These are phyloP conservation scores for Xerocomus amazonicus DNA, from an alignment of 1,284 basidiomycete genomes.

Conservation along the genomic window DNA sequence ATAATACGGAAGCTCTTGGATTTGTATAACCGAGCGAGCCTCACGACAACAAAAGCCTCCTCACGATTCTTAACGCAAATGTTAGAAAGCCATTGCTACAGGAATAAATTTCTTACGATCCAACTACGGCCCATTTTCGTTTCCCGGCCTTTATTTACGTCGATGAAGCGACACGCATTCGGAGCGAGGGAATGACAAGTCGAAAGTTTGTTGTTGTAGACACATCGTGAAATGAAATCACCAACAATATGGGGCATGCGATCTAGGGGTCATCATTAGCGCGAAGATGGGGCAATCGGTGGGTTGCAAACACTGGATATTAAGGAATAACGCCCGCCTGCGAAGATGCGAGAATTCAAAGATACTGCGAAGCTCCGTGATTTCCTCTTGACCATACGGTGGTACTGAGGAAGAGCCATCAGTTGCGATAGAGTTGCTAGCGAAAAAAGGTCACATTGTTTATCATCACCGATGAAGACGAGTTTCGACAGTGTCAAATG, in stretches of 20 bases:
- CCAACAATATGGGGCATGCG: slow-evolving; percentile 50
- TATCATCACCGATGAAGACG: slow-evolving; percentile 73
- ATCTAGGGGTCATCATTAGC: slow-evolving; percentile 33
- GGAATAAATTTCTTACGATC: slow-evolving; percentile 17
- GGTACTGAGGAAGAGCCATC: slow-evolving; percentile 37
- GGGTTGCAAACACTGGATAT: slow-evolving; percentile 43
- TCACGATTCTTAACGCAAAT: slow-evolving; percentile 15
- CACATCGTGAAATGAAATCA: slow-evolving; percentile 42
- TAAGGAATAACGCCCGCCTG: slow-evolving; percentile 32
- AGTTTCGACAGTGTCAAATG: slow-evolving; percentile 49
- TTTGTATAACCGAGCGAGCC: slow-evolving; percentile 18
- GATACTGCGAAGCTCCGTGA: slow-evolving; percentile 38
- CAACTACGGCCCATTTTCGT: slow-evolving; percentile 22
- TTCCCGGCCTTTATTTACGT: slow-evolving; percentile 29
- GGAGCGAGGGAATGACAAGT: slow-evolving; percentile 16
- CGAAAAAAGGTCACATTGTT: slow-evolving; percentile 52
- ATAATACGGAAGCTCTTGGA: slow-evolving; percentile 22
- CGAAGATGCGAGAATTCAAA: slow-evolving; percentile 45
- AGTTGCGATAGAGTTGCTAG: not conserved
- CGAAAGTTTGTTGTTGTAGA: slow-evolving; percentile 36
- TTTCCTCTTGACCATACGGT: slow-evolving; percentile 45
- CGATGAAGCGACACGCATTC: slow-evolving; percentile 27
- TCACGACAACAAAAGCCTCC: slow-evolving; percentile 27
- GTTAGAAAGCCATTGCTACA: not conserved
- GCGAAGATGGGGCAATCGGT: not conserved